Evolutionary conservation across 352 stramenopile species (phyloP).

Genomic region (Pythium utonaiense): DNA sequence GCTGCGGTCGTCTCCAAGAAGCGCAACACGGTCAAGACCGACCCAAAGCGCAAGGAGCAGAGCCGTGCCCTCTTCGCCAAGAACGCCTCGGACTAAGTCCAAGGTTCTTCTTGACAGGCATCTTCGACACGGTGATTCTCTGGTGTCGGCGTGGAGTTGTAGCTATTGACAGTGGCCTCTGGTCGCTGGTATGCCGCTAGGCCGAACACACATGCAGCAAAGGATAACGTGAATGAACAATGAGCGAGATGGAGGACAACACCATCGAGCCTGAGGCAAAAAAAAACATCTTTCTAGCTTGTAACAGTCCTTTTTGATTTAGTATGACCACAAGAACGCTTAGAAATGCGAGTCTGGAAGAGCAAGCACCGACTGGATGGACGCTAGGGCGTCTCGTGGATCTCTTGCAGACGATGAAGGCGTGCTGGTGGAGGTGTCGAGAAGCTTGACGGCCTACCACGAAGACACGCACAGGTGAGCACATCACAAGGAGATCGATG

Average conservation of each 20-base stretch:
- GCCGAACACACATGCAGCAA: not conserved
- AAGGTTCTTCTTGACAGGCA: not conserved
- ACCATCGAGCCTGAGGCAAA: constrained; percentile 13
- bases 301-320: no score
- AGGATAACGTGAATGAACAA: constrained; percentile 2
- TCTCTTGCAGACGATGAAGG: not conserved
- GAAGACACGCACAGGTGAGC: not conserved
- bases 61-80: constrained; percentile 76
- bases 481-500: not conserved
- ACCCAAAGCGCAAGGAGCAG: constrained; percentile 72
- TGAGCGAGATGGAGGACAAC: constrained; percentile 1
- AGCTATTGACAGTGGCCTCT: not conserved
- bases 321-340: no score
- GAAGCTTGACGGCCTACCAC: constrained; percentile 1
- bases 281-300: not conserved
- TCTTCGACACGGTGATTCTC: not conserved
- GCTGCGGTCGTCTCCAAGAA: constrained; percentile 73
- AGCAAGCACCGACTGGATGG: constrained; percentile 24
- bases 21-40: constrained; percentile 81
- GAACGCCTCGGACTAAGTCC: constrained; percentile 74
- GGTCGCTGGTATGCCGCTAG: not conserved
- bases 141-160: not conserved
- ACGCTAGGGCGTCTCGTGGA: constrained; percentile 21
- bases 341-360: constrained; percentile 22
- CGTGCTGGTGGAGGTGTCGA: not conserved